Base-by-base conservation (phyloP, 345 rosid genomes). In the Arabidopsis suecica region DNA sequence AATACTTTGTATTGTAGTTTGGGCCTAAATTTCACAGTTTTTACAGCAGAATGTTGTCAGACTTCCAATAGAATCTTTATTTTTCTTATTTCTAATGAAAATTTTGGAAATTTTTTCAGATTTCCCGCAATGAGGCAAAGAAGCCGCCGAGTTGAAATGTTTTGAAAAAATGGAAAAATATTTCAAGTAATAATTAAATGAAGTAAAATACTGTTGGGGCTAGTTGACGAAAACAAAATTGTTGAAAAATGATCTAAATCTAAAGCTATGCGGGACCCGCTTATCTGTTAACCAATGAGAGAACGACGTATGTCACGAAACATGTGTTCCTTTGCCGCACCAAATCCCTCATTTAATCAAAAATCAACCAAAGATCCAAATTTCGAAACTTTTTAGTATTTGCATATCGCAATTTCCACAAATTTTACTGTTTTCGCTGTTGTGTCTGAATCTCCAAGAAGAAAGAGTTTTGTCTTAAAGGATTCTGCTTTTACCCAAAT, bases 321-420 rank as follows among this genome's bases (percentile, higher is more conserved):
- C 72, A 49, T 60, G 45, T 58, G 71, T 58, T 72, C 30, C 65
- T 60, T 72, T 67, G 68, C 78, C 47, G 22, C 65, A 78, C 47
- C 78, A 78, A 68, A 67, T 73, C 81, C 78, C 53, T 72, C 74
- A 54, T 44, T 77, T 67, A 41, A 54, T 61, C 74, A 67, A 42
- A 58, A 51, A 34, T 66, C 61, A 70, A 32, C 58, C 64, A 61
- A 60, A 72, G 59, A 67, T 66, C 78, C 65, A 25, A 51, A 32
- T 49, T 78, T 77, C 72, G 47, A 58, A 78, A 65, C 34, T 65
- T 45, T 71, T 40, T 68, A 28, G 30, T 50, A 49, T 32, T 68
- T 32, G 12, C 72, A 32, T 48, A 7, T 62, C 32, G 60, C 72
- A 56, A 64, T 55, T 62, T 77, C 56, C 32, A 9, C 69, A 61